These are phyloP conservation scores for sweet orange (Citrus sinensis) DNA, from an alignment of 345 rosid species.

Conservation along the genomic window DNA sequence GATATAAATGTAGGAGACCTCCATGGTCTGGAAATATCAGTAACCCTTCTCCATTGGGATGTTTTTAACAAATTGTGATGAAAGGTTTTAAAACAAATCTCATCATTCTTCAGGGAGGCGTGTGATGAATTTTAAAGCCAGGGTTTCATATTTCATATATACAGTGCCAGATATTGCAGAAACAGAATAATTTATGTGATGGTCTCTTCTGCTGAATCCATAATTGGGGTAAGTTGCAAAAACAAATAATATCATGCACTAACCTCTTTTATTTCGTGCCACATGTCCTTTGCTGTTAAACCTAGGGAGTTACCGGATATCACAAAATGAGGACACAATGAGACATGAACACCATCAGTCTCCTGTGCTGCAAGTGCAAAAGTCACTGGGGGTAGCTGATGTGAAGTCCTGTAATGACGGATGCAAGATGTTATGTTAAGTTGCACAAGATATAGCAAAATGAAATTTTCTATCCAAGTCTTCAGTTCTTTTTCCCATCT, in stretches of 20 bases:
- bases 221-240: not conserved
- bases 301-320: slow-evolving; percentile 66
- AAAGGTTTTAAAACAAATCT: not conserved
- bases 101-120: not conserved
- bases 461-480: slow-evolving; percentile 6
- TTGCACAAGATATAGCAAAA: not conserved
- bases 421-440: not conserved
- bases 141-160: not conserved
- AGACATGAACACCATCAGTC: slow-evolving; percentile 56
- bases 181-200: not conserved
- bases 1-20: not conserved
- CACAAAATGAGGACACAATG: slow-evolving; percentile 70
- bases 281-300: slow-evolving; percentile 78
- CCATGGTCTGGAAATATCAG: not conserved
- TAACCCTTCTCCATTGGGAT: not conserved
- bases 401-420: slow-evolving; percentile 54
- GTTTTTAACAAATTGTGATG: not conserved
- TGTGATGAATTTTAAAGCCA: not conserved
- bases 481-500: slow-evolving; percentile 3
- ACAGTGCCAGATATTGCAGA: not conserved
- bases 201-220: not conserved
- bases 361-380: slow-evolving; percentile 74
- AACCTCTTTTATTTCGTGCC: slow-evolving; percentile 84
- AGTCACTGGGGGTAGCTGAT: slow-evolving; percentile 49
- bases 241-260: not conserved